Evolutionary conservation across 1,139 yeast genomes (phyloP), one percentile per base, ranked within the genome.

Genomic region (Blastobotrys proliferans): DNA sequence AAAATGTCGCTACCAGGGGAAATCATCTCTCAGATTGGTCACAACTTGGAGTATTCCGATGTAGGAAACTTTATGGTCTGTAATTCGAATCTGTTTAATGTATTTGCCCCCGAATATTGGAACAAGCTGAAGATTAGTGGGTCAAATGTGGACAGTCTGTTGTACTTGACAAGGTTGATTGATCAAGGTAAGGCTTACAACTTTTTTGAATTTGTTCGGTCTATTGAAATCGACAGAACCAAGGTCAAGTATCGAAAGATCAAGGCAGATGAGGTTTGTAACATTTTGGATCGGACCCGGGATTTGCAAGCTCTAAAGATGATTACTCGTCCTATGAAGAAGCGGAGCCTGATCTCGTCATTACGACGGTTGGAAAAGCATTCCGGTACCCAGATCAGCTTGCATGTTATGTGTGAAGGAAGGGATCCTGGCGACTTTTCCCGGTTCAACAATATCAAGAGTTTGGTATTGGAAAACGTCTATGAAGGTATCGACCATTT

Each of bases 401-500:
- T 38, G 29, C 41, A 38, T 18, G 27, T 38, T 6, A 38, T 24
- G 32, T 38, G 41, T 20, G 25, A 38, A 11, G 41, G 26, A 6
- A 10, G 27, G 13, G 41, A 27, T 4, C 41, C 41, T 6, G 41
- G 41, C 6, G 36, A 32, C 25, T 38, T 38, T 18, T 22, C 32
- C 13, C 11, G 16, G 17, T 38, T 38, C 31, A 10, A 17, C 16
- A 38, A 38, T 16, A 19, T 38, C 35, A 38, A 38, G 25, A 30
- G 36, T 16, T 13, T 38, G 32, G 25, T 38, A 6, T 16, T 38
- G 25, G 41, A 38, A 21, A 32, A 38, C 25, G 41, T 38, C 6
- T 38, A 38, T 31, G 41, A 38, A 19, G 41, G 41, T 2, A 38
- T 38, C 21, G 33, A 38, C 22, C 36, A 38, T 14, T 24, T 38